A percentile compares a stretch with the other conserved stretches of the same genome.
Evolutionary conservation across 2,329 filamentous ascomycete genomes (phyloP).

Genomic region (Paecilomyces sp.): DNA sequence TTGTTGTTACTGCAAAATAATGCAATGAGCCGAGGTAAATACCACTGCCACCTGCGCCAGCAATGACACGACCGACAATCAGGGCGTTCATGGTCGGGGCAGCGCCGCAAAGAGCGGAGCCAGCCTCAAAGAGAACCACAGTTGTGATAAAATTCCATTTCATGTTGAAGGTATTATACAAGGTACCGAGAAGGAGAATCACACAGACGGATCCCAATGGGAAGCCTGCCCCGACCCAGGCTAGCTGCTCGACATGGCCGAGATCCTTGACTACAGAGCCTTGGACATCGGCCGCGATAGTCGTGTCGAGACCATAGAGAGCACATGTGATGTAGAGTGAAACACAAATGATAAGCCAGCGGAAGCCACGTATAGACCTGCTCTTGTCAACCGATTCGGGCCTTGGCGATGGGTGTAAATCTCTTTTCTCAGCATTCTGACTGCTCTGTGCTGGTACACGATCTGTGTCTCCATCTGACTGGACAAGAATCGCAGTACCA

Average conservation of each 20-base stretch:
- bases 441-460: no score
- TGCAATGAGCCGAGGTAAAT: constrained; percentile 25
- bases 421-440: no score
- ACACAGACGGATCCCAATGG: constrained; percentile 28
- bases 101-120: constrained; percentile 32
- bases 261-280: constrained; percentile 31
- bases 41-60: constrained; percentile 13
- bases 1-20: constrained; percentile 16
- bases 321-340: no score
- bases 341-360: no score
- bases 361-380: no score
- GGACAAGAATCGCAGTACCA: no score
- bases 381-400: no score
- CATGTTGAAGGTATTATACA: constrained; percentile 15
- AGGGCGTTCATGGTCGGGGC: constrained; percentile 38
- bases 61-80: constrained; percentile 34
- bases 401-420: no score
- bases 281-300: constrained; percentile 42
- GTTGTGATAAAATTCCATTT: constrained; percentile 33
- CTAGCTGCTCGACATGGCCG: constrained; percentile 27
- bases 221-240: constrained; percentile 36
- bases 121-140: constrained; percentile 20
- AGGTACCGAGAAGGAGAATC: not conserved
- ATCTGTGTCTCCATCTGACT: no score
- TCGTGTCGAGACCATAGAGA: constrained; percentile 31